A percentile compares a stretch with the other conserved stretches of the same genome.
These are phyloP conservation scores for Alternaria viburni DNA, from an alignment of 2,329 filamentous ascomycete species.

Conservation along the genomic window DNA sequence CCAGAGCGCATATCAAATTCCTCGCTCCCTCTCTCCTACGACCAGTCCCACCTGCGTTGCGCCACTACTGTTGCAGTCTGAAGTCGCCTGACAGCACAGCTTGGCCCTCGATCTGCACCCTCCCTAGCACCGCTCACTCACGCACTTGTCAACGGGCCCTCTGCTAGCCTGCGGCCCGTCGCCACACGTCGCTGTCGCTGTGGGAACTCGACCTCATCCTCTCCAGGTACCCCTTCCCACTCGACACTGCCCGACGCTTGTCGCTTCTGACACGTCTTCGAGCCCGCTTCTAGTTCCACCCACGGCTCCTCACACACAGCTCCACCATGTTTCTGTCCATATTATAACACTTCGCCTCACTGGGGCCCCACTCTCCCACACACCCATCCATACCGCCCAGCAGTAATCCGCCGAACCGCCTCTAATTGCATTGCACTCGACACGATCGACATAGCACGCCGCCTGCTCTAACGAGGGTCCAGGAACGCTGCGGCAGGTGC, in stretches of 20 bases:
- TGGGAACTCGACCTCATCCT: conserved; percentile 39
- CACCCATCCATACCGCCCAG: conserved; percentile 17
- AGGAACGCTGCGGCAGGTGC: not conserved
- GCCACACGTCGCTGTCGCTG: conserved; percentile 39
- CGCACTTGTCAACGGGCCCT: conserved; percentile 18
- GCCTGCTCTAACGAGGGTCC: conserved; percentile 4
- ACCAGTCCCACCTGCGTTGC: conserved; percentile 14
- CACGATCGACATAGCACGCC: conserved; percentile 9
- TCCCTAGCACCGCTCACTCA: conserved; percentile 6
- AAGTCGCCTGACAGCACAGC: conserved; percentile 15
- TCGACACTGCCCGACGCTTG: conserved; percentile 22
- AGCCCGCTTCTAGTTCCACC: conserved; percentile 30
- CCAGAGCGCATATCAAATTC: conserved; percentile 31
- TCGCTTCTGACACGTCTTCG: conserved; percentile 31
- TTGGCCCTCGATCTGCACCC: conserved; percentile 15
- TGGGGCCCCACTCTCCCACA: conserved; percentile 39
- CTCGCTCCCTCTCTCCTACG: conserved; percentile 18
- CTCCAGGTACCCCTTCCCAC: conserved; percentile 41
- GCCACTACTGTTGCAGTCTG: conserved; percentile 23
- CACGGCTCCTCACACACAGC: conserved; percentile 35
- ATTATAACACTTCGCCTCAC: conserved; percentile 47
- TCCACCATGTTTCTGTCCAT: conserved; percentile 44
- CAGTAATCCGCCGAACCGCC: conserved; percentile 8
- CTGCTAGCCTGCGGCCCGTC: conserved; percentile 32
- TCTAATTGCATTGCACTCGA: conserved; percentile 7